Base-by-base conservation (phyloP, 106 monocot species). In the Dendrobium huoshanense region DNA sequence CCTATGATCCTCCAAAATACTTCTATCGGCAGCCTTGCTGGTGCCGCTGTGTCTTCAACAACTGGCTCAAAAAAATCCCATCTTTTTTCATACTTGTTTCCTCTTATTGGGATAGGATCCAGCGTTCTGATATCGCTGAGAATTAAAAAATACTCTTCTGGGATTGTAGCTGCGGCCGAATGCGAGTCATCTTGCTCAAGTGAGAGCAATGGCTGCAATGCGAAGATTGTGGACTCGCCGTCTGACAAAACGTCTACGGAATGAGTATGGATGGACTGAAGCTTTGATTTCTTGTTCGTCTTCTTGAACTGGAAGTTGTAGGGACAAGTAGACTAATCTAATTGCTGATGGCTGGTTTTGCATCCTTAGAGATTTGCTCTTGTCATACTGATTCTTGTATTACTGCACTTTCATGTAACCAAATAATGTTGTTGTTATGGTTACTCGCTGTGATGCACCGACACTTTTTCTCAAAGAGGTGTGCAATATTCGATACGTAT, bases 1-100 rank as follows among this genome's bases (percentile, higher is more conserved):
- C 97, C 97, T 0, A 98, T 98, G 97, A 94, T 98, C 80, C 87
- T 98, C 54, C 97, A 98, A 87, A 98, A 98, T 67, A 92, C 92
- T 25, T 94, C 94, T 41, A 88, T 98, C 16, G 97, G 94, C 70
- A 98, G 94, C 82, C 94, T 98, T 77, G 97, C 97, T 11, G 84
- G 92, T 27, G 90, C 92, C 22, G 96, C 96, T 0, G 86, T 98
- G 20, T 86, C 87, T 80, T 87, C 94, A 9, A 65, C 90, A 2
- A 79, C 86, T 9, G 88, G 84, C 79, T 84, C 89, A 15, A 76
- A 87, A 20, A 97, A 91, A 74, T 83, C 90, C 22, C 73, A 79
- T 15, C 3, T 92, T 11, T 89, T 79, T 27, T 89, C 90, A 0
- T 98, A 94, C 78, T 19, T 98, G 5, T 92, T 94, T 29, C 97